A percentile compares a stretch with the other conserved stretches of the same genome.
Conservation (phyloP, 257 asterid species). For the Fraxinus pennsylvanica region DNA sequence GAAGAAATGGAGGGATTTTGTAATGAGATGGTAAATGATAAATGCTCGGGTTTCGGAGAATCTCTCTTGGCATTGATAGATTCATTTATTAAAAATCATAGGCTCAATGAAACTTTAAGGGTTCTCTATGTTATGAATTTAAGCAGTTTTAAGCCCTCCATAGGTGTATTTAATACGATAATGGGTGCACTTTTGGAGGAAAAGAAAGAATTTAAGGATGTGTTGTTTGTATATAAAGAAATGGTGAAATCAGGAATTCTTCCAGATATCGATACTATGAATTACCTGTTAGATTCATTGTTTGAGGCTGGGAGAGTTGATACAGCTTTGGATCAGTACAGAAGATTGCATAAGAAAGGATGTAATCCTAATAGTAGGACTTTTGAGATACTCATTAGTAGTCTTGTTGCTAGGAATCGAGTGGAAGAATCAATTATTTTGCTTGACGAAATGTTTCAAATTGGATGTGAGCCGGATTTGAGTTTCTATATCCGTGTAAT, state of each 20-base stretch:
- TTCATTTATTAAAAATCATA: conserved; percentile 49
- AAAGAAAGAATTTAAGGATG: conserved; percentile 66
- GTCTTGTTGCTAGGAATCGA: conserved; percentile 56
- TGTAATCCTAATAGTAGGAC: conserved; percentile 68
- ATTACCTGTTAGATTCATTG: conserved; percentile 71
- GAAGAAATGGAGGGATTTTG: conserved; percentile 79
- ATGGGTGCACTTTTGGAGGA: conserved; percentile 61
- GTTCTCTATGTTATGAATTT: conserved; percentile 62
- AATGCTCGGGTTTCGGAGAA: conserved; percentile 50
- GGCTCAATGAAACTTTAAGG: conserved; percentile 67
- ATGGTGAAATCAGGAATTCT: conserved; percentile 69
- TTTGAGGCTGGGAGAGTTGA: conserved; percentile 63
- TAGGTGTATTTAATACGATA: conserved; percentile 48
- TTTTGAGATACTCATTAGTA: conserved; percentile 60
- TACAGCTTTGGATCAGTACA: conserved; percentile 66
- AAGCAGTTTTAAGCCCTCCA: conserved; percentile 49
- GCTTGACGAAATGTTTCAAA: conserved; percentile 58
- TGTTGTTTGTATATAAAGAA: conserved; percentile 80
- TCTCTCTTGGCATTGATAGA: conserved; percentile 54
- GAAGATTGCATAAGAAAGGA: conserved; percentile 70
- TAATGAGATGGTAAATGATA: conserved; percentile 61
- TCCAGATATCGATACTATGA: conserved; percentile 66
- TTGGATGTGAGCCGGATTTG: conserved; percentile 48
- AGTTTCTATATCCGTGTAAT: conserved; percentile 48
- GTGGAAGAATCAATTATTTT: conserved; percentile 52